Evolutionary conservation across 306 rosid species (phyloP), one percentile per base, ranked within the genome.

Genomic region (Ormosia semicastrata): DNA sequence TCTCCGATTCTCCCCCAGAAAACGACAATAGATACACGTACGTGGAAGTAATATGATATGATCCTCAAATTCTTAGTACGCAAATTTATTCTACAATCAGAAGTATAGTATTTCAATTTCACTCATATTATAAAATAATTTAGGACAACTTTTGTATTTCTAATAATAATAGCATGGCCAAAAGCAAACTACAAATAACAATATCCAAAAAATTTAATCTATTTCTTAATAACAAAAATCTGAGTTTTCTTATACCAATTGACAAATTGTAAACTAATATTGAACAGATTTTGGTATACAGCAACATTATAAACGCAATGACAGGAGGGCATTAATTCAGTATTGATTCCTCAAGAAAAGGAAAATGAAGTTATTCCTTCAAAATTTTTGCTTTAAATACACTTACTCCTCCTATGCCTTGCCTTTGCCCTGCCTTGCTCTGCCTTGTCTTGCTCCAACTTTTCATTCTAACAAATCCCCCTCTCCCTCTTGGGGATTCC

Each of bases 321-420:
- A 50, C 8, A 71, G n/a, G 66, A 63, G 24, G 18, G 4, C 24
- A 39, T 76, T 63, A 58, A 46, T 49, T 47, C 40, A 30, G 75
- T 47, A 17, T 64, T 34, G 73, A 64, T 15, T 64, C 12, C 47
- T 62, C 13, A 65, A 7, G 32, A 40, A 18, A 77, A 56, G 37
- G 10, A 79, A 68, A 41, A 68, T 39, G 18, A n/a, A 68, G 46
- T 29, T 14, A 57, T 36, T 60, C 63, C 44, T 4, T 49, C 15
- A 9, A 78, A 70, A 79, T 79, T 10, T 15, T 8, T 78, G 14
- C 77, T 46, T 57, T 79, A 69, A 79, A 69, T 79, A 57, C 57
- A 2, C 68, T 11, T 43, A 32, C 44, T 17, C 53, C 53, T 62
- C 8, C 70, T 32, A n/a, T n/a, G 1, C 34, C 33, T 50, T 71